A percentile compares a stretch with the other conserved stretches of the same genome.
phyloP scores from a whole-genome alignment of 1,139 yeast genomes.

The Geotrichum cucujoidarum region DNA sequence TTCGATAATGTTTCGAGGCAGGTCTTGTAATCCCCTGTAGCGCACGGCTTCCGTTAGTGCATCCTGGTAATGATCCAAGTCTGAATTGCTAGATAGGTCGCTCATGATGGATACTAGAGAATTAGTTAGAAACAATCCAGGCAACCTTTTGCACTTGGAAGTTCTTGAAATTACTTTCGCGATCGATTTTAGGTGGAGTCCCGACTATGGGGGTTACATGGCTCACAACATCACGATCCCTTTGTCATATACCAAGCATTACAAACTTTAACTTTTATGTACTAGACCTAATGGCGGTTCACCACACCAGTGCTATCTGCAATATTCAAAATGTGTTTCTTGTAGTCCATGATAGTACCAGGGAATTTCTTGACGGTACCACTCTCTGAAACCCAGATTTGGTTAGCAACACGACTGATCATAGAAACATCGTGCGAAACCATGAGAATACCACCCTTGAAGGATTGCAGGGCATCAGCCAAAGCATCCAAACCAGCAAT shows the following conservation, averaged over 20 bases:
- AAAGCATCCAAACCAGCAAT: slow-evolving; percentile 96
- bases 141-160: too few species aligned
- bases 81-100: not conserved
- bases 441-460: slow-evolving; percentile 95
- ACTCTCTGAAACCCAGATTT: slow-evolving; percentile 91
- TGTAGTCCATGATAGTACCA: slow-evolving; percentile 83
- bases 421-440: slow-evolving; percentile 95
- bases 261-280: not conserved
- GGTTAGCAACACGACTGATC: slow-evolving; percentile 81
- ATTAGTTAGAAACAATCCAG: too few species aligned
- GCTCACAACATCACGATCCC: too few species aligned
- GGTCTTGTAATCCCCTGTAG: not conserved
- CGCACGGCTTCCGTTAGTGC: not conserved
- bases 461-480: slow-evolving; percentile 77
- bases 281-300: slow-evolving; percentile 52
- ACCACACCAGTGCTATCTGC: slow-evolving; percentile 90
- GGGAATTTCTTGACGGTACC: slow-evolving; percentile 75
- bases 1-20: not conserved
- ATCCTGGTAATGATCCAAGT: not conserved
- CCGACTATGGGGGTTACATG: too few species aligned
- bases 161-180: not conserved
- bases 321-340: slow-evolving; percentile 71
- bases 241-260: too few species aligned
- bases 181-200: too few species aligned
- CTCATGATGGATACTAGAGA: not conserved